Evolutionary conservation across 1,284 basidiomycete genomes (phyloP).

Genomic region (Xanthoconium separans): DNA sequence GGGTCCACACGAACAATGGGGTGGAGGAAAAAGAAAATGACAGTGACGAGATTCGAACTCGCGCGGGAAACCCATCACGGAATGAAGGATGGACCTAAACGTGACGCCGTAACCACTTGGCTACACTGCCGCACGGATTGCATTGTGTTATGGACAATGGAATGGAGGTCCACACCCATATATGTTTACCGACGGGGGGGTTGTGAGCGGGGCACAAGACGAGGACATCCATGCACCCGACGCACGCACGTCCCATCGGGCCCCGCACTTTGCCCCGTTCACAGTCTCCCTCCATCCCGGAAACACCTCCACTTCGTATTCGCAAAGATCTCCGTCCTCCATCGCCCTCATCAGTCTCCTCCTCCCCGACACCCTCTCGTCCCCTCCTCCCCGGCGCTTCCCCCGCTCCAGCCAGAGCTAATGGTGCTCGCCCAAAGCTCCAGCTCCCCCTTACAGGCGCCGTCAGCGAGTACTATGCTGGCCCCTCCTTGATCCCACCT

Average conservation of each 20-base stretch:
- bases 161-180: not conserved
- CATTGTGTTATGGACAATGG: not conserved
- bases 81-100: slow-evolving; percentile 45
- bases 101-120: slow-evolving; percentile 64
- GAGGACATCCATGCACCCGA: slow-evolving; percentile 37
- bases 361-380: slow-evolving; percentile 35
- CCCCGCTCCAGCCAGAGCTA: slow-evolving; percentile 14
- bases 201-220: slow-evolving; percentile 1
- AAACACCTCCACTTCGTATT: slow-evolving; percentile 41
- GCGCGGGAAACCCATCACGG: slow-evolving; percentile 62
- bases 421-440: slow-evolving; percentile 31
- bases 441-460: slow-evolving; percentile 29
- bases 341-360: slow-evolving; percentile 35
- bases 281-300: slow-evolving; percentile 46
- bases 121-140: slow-evolving; percentile 46
- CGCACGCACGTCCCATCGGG: slow-evolving; percentile 52
- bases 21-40: slow-evolving; percentile 31
- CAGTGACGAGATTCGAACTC: slow-evolving; percentile 65
- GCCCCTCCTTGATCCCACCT: slow-evolving; percentile 31
- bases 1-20: slow-evolving; percentile 11
- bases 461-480: slow-evolving; percentile 32
- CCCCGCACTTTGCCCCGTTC: slow-evolving; percentile 49
- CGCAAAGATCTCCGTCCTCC: slow-evolving; percentile 39
- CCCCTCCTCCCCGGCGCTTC: slow-evolving; percentile 30
- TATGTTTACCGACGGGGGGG: slow-evolving; percentile 9